phyloP scores from a whole-genome alignment of 2,329 filamentous ascomycete species.

The Ceratocystis eucalypticola region DNA sequence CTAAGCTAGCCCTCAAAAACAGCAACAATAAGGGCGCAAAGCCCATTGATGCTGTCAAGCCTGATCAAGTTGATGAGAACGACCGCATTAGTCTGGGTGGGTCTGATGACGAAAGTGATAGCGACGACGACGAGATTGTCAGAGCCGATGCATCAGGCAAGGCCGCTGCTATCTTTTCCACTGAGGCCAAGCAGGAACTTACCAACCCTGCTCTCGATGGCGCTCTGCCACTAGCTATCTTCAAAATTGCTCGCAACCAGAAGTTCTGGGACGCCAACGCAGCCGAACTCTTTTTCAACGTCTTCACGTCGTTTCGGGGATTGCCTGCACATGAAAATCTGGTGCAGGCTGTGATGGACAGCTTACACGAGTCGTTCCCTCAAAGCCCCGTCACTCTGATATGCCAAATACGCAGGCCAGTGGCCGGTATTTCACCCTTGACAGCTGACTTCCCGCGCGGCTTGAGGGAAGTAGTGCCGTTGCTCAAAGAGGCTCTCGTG shows the following conservation, averaged over 20 bases:
- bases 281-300: slow-evolving; percentile 65
- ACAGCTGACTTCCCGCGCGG: slow-evolving; percentile 61
- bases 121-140: slow-evolving; percentile 31
- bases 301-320: slow-evolving; percentile 57
- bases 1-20: slow-evolving; percentile 54
- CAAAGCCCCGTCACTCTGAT: slow-evolving; percentile 49
- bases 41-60: slow-evolving; percentile 30
- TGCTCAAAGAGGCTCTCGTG: slow-evolving; percentile 41
- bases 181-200: slow-evolving; percentile 41
- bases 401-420: slow-evolving; percentile 57
- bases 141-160: slow-evolving; percentile 34
- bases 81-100: slow-evolving; percentile 32
- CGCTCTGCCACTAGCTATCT: slow-evolving; percentile 87
- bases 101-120: slow-evolving; percentile 32
- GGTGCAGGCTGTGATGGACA: slow-evolving; percentile 57
- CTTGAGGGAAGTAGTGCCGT: slow-evolving; percentile 50
- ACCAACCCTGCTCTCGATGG: slow-evolving; percentile 76
- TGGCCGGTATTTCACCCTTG: slow-evolving; percentile 49
- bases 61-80: slow-evolving; percentile 37
- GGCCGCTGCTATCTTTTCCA: slow-evolving; percentile 33
- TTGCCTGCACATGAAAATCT: slow-evolving; percentile 46
- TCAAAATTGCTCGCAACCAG: slow-evolving; percentile 72
- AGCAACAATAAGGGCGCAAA: slow-evolving; percentile 29
- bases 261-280: slow-evolving; percentile 52
- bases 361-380: slow-evolving; percentile 47